Base-by-base conservation (phyloP, 805 yeast species). In the Candida hungchunana region DNA sequence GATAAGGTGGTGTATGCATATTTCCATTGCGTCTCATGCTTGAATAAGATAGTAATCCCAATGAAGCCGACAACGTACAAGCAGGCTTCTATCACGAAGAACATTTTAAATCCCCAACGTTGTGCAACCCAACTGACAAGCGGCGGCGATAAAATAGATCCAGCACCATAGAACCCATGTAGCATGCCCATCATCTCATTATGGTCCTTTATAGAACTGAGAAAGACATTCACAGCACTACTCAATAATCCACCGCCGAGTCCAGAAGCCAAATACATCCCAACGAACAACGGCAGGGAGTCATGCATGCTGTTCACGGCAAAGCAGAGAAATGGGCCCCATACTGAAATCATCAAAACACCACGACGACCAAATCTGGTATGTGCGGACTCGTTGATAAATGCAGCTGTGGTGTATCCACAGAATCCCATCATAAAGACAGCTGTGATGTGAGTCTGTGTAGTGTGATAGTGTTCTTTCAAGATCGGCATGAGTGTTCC, bases 141-240 rank as follows among this genome's bases (percentile, higher is more conserved):
- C 15, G 83, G 68, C 2, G 94, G 89, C 1, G 86, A 71, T 2
- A 78, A 43, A 32, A 83, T 76, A 1, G 88, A 85, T 3, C 89
- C 88, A 4, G 76, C 47, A 1, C 94, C 94, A 54, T 81, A 83
- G 11, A 66, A 52, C 1, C 85, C 89, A 60, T 83, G 93, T 38
- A 73, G 64, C 21, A 66, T 55, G 1, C 89, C 84, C 58, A 81
- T 65, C 44, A 73, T 63, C 38, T 69, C 73, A 29, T 82, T 76
- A 30, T 75, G 68, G 39, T 75, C 73, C 13, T 65, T 65, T 25
- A 79, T 55, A 34, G 69, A 53, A 8, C 59, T 53, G 18, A 56
- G 40, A 69, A 75, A 78, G 13, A 74, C 61, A 46, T 74, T 77
- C 47, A 74, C 54, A 9, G 72, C 58, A 24, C 81, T 73, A 50